Evolutionary conservation across 129 eudicot species (phyloP), one percentile per base, ranked within the genome.

Genomic region (Cynara cardunculus): DNA sequence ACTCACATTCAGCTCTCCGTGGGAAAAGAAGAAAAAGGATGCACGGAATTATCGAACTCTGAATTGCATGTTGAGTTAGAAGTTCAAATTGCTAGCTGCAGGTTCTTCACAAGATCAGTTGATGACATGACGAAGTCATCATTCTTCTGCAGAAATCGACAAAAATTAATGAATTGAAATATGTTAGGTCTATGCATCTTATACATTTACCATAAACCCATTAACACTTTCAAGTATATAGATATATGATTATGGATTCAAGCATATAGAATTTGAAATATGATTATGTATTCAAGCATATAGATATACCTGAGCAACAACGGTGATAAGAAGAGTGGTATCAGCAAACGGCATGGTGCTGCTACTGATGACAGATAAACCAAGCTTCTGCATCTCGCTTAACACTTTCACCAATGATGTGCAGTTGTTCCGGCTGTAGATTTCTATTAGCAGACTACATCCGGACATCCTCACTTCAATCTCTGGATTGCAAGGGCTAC

Each of bases 311-410:
- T 84, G 86, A 72, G 90, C 86, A 56, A 80, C 83, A 65, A 89
- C 46, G 80, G 88, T 86, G 73, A 89, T 77, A 68, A 81, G 83
- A 46, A 89, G 83, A 74, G 82, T 44, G 25, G 78, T 78, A 68
- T 78, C 83, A 25, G 86, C 86, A 84, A 86, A 89, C 2, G 92
- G 92, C 84, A 89, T 86, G 85, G 85, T 79, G 39, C 83, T 86
- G 30, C 87, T 84, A 76, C 83, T 89, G 16, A 85, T 73, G 70
- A 89, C 76, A 3, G 81, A 71, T 53, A 89, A 46, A 41, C 87
- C 81, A 72, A 86, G 82, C 80, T 79, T 86, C 64, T 89, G 85
- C 66, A 89, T 86, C 84, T 89, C 83, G 22, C 76, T 75, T 4
- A 86, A 64, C 28, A 82, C 78, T 77, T 79, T 84, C 22, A 81